phyloP scores from a whole-genome alignment of 2,329 filamentous ascomycete genomes.

The Rhinocladiella mackenziei region DNA sequence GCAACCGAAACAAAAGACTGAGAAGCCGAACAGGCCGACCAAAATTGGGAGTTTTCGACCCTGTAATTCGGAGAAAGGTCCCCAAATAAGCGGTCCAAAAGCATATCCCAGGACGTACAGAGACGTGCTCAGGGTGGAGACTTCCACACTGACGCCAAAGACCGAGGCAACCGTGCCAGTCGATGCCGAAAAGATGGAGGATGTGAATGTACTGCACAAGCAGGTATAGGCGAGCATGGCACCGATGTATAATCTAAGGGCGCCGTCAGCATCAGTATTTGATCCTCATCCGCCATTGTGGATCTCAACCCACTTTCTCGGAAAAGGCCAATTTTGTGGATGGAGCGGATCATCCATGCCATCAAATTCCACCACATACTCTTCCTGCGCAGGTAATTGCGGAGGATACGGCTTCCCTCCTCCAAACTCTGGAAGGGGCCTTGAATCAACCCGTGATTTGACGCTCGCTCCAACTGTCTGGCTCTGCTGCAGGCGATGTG shows the following conservation, averaged over 20 bases:
- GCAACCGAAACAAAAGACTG: constrained; percentile 48
- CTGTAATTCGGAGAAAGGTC: constrained; percentile 51
- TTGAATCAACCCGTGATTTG: constrained; percentile 32
- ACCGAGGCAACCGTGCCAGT: constrained; percentile 54
- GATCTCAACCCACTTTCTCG: constrained; percentile 56
- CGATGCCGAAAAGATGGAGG: constrained; percentile 65
- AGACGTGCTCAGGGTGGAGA: constrained; percentile 39
- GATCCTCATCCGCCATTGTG: not conserved
- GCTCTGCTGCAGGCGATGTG: constrained; percentile 37
- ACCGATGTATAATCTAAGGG: constrained; percentile 20
- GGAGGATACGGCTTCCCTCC: constrained; percentile 57
- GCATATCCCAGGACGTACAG: constrained; percentile 48
- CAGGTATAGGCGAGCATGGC: constrained; percentile 30
- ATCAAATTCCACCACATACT: constrained; percentile 69
- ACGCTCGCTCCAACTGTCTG: constrained; percentile 40
- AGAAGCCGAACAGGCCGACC: constrained; percentile 50
- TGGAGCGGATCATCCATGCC: constrained; percentile 78
- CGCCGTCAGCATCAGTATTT: not conserved
- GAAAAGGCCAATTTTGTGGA: constrained; percentile 79
- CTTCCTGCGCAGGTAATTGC: constrained; percentile 52
- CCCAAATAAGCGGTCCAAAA: constrained; percentile 49
- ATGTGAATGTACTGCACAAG: constrained; percentile 50
- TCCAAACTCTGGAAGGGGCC: constrained; percentile 44
- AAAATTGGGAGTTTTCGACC: constrained; percentile 49
- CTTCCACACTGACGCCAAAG: constrained; percentile 53